Conservation (phyloP, 805 yeast genomes). For the Teunomyces pallodes region DNA sequence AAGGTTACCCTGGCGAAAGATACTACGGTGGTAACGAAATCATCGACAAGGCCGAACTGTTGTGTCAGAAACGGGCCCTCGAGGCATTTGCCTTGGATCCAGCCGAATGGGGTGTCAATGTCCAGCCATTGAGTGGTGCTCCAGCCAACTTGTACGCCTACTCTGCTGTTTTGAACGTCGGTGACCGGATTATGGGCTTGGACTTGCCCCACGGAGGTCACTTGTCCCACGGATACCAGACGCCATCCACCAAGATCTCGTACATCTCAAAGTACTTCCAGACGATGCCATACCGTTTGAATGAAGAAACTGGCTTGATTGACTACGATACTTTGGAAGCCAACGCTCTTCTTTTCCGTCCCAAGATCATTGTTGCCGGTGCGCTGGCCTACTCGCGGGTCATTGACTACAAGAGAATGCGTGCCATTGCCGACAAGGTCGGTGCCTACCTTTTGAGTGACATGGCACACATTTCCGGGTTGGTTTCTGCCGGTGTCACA, state of each 20-base stretch:
- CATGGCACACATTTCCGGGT: slow-evolving; percentile 98
- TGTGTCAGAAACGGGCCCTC: slow-evolving; percentile 94
- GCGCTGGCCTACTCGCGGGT: slow-evolving; percentile 97
- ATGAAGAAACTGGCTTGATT: slow-evolving; percentile 87
- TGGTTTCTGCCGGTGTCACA: slow-evolving; percentile 92
- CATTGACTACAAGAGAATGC: slow-evolving; percentile 95
- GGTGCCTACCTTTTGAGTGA: slow-evolving; percentile 95
- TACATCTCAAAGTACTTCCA: slow-evolving; percentile 95
- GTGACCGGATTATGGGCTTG: slow-evolving; percentile 96
- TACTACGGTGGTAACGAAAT: slow-evolving; percentile 98
- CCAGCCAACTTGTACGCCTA: slow-evolving; percentile 98
- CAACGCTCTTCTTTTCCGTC: slow-evolving; percentile 89
- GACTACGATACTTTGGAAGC: slow-evolving; percentile 94
- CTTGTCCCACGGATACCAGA: slow-evolving; percentile 97
- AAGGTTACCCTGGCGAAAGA: slow-evolving; percentile 98
- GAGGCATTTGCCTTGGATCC: slow-evolving; percentile 80
- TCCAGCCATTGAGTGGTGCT: slow-evolving; percentile 93
- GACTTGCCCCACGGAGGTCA: slow-evolving; percentile 99
- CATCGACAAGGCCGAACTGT: slow-evolving; percentile 87
- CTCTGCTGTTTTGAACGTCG: slow-evolving; percentile 91
- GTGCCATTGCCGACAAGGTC: slow-evolving; percentile 93
- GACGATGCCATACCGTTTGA: slow-evolving; percentile 97
- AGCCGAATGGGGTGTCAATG: slow-evolving; percentile 96
- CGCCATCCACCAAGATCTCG: slow-evolving; percentile 88
- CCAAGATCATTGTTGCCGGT: slow-evolving; percentile 95